Base-by-base conservation (phyloP, 129 eudicot species). In the Smallanthus sonchifolius region DNA sequence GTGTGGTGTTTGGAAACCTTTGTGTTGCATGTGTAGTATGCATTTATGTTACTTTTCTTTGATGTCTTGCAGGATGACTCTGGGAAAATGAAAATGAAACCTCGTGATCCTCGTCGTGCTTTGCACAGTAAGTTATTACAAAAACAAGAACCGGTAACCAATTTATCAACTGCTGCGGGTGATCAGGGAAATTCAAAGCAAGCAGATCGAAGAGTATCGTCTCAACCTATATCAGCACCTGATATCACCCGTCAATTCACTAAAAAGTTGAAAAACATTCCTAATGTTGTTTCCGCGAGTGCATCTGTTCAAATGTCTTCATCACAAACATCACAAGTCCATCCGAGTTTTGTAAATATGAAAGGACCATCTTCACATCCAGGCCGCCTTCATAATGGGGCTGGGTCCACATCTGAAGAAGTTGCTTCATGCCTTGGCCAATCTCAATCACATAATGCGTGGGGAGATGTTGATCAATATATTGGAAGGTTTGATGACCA, bases 41-140 rank as follows among this genome's bases (percentile, higher is more conserved):
- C 17, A 66, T 34, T 6, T 52, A n/a, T 65, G 34, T 48, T n/a
- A 24, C 56, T 75, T 32, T 75, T 66, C 66, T 65, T 66, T 49
- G 78, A 70, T 74, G 78, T 65, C 48, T 65, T 80, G 79, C 91
- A 88, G 93, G 97, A 94, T 47, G 96, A 86, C 65, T 66, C 73
- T 0, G 88, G 83, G 34, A 91, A 80, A 80, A 77, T 85, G 68
- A 96, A 92, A 34, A 95, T 95, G 99, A 95, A 95, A 76, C 92
- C 96, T 36, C 97, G 99, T 48, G 99, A 95, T 66, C 99, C 99
- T 66, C 97, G 99, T 9, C 99, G 99, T 63, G 84, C 80, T 69
- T 88, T 95, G 71, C 94, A 95, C 61, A 80, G 56, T 49, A 88
- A 65, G 37, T n/a, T 79, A 7, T 47, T 72, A 57, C 84, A 83